Evolutionary conservation across 2,329 filamentous ascomycete genomes (phyloP).

Genomic region (Plectosphaerella cucumerina): DNA sequence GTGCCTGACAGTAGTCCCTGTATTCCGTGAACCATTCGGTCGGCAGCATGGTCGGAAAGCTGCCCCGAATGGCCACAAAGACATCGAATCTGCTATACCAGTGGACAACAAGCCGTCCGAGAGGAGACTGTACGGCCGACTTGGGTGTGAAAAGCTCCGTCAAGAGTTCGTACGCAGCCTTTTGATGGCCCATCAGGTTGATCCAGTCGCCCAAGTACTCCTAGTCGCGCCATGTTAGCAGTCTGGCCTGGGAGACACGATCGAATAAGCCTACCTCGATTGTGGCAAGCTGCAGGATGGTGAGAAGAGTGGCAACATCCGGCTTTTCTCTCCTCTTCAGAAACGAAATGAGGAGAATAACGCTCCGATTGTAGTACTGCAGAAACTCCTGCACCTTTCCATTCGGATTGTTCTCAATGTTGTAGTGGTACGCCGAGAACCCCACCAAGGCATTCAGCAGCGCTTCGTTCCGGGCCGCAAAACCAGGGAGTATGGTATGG

Average conservation of each 20-base stretch:
- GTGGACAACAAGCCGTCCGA: conserved; percentile 69
- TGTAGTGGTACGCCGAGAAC: conserved; percentile 84
- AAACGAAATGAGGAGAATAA: conserved; percentile 68
- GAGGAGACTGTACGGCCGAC: conserved; percentile 65
- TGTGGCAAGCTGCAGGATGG: conserved; percentile 85
- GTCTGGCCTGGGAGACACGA: conserved; percentile 3
- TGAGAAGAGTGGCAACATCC: conserved; percentile 71
- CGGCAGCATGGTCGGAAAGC: conserved; percentile 67
- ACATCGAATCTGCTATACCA: conserved; percentile 93
- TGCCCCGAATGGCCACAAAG: conserved; percentile 77
- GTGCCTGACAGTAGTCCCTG: conserved; percentile 58
- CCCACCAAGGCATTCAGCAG: conserved; percentile 82
- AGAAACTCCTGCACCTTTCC: conserved; percentile 79
- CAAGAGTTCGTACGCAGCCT: conserved; percentile 79
- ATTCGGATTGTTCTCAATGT: conserved; percentile 58
- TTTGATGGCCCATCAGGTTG: conserved; percentile 88
- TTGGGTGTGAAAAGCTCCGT: conserved; percentile 73
- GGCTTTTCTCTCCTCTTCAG: conserved; percentile 68
- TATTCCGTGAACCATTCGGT: conserved; percentile 73
- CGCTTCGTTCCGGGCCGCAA: conserved; percentile 71
- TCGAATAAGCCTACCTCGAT: conserved; percentile 67
- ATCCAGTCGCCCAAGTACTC: conserved; percentile 96
- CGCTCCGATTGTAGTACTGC: conserved; percentile 84
- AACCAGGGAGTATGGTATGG: conserved; percentile 62
- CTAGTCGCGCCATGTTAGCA: conserved; percentile 37